phyloP scores from a whole-genome alignment of 2,329 filamentous ascomycete genomes.

The Podosphaera xanthii region DNA sequence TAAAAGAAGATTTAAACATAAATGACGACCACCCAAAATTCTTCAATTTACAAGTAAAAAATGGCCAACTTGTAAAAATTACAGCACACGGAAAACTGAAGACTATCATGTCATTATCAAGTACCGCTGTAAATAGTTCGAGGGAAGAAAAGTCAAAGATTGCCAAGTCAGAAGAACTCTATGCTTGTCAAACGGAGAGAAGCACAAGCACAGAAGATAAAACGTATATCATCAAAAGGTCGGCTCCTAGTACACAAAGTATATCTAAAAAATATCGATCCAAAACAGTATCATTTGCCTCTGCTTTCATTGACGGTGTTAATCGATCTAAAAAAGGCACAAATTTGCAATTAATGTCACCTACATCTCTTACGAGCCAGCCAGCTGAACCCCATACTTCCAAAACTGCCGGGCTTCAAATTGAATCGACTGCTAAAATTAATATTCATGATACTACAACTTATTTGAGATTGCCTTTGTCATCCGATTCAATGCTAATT shows the following conservation, averaged over 20 bases:
- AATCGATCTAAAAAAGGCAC: constrained; percentile 16
- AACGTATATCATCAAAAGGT: constrained; percentile 1
- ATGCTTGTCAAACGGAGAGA: constrained; percentile 24
- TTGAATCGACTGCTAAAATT: constrained; percentile 5
- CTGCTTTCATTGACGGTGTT: constrained; percentile 21
- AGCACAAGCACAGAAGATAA: constrained; percentile 4
- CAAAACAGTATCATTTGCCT: constrained; percentile 23
- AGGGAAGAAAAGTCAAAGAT: constrained; percentile 31
- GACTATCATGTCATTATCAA: constrained; percentile 43
- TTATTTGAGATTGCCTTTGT: constrained; percentile 7
- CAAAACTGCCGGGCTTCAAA: constrained; percentile 15
- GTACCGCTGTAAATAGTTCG: constrained; percentile 38
- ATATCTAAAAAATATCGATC: constrained; percentile 14
- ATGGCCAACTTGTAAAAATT: constrained; percentile 12
- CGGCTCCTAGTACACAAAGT: constrained; percentile 5
- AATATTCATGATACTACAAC: constrained; percentile 4
- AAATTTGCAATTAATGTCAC: constrained; percentile 17
- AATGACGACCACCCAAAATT: constrained; percentile 27
- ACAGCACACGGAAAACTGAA: constrained; percentile 37
- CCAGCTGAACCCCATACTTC: constrained; percentile 35
- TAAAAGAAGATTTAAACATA: constrained; percentile 31
- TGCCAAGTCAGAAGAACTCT: constrained; percentile 30
- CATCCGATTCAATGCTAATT: constrained; percentile 8
- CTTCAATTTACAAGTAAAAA: constrained; percentile 8
- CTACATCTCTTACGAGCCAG: constrained; percentile 26